Base-by-base conservation (phyloP, 176 grass and related monocot species). In the Musa troglodytarum region DNA sequence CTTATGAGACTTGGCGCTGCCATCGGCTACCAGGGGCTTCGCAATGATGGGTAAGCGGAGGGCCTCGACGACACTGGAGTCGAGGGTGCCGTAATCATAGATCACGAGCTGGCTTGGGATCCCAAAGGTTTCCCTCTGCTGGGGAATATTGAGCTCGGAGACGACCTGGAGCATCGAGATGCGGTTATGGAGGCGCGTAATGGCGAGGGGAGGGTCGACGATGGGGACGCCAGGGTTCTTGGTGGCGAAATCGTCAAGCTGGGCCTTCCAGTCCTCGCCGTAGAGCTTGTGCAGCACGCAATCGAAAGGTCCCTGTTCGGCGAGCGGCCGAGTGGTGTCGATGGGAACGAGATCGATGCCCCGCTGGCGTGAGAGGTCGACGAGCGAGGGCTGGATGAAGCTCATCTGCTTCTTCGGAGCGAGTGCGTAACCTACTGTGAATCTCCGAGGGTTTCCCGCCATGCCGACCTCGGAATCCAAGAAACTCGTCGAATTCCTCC, bases 51-150 rank as follows among this genome's bases (percentile, higher is more conserved):
- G 92, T 75, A 96, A 96, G 14, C 81, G 81, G 76, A 96, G 86
- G 59, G 92, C 88, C 52, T 74, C 92, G 59, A 96, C 79, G 73
- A 91, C 77, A 52, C 79, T 88, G 10, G 84, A 91, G 82, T 96
- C 86, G 54, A 96, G 87, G 8, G 92, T 74, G 10, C 75, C 73
- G 34, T 79, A 75, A 70, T 96, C 92, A 74, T 96, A 87, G 66
- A 96, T 85, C 56, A 96, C 92, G 76, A 96, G 86, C 84, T 91
- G 88, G 83, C 83, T 84, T 69, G 92, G 92, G 75, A 91, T 96
- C 65, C 92, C 92, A 49, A 96, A 96, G 51, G 92, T 91, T 21
- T 84, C 57, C 29, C 64, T 73, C 29, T n/a, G 74, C 34, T 54
- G 52, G 22, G 67, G 65, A 68, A 82, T 83, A 73, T 96, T 86